A percentile compares a stretch with the other conserved stretches of the same genome.
These are phyloP conservation scores for Mariannaea sp. DNA, from an alignment of 2,329 filamentous ascomycete species.

Conservation along the genomic window DNA sequence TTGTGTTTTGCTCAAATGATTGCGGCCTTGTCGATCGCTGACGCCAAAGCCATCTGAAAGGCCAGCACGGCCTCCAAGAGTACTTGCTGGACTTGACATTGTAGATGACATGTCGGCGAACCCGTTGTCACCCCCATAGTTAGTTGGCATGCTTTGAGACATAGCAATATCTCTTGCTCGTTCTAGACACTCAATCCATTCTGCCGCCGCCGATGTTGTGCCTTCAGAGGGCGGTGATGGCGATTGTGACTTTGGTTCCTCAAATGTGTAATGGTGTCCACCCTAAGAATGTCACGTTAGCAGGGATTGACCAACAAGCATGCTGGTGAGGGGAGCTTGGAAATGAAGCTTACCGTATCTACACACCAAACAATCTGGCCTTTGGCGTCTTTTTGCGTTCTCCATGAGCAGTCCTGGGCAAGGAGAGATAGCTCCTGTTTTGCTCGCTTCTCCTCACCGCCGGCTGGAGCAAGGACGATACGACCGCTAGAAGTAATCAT, in stretches of 20 bases:
- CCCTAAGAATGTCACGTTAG: constrained; percentile 60
- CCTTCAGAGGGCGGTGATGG: constrained; percentile 58
- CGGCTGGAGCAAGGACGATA: constrained; percentile 86
- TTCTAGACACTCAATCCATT: constrained; percentile 91
- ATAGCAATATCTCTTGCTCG: constrained; percentile 83
- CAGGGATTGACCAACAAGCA: background rate
- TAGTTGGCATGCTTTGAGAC: constrained; percentile 69
- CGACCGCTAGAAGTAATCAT: constrained; percentile 93
- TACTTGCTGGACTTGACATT: constrained; percentile 77
- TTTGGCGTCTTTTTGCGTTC: constrained; percentile 81
- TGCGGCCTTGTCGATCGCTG: constrained; percentile 59
- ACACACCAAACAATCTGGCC: constrained; percentile 87
- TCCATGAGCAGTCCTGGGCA: constrained; percentile 75
- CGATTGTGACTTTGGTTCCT: constrained; percentile 76
- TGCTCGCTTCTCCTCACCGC: constrained; percentile 93
- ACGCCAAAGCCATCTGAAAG: constrained; percentile 56
- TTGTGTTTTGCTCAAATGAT: constrained; percentile 64
- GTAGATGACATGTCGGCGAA: constrained; percentile 72
- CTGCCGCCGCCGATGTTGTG: constrained; percentile 73
- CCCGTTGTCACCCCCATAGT: constrained; percentile 69
- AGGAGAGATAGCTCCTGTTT: constrained; percentile 92
- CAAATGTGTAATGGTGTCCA: constrained; percentile 90
- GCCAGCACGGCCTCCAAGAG: constrained; percentile 64
- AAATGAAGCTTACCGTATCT: constrained; percentile 83
- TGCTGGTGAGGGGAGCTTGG: no score